These are phyloP conservation scores for Sporothrix luriei DNA, from an alignment of 2,329 filamentous ascomycete genomes.

Conservation along the genomic window DNA sequence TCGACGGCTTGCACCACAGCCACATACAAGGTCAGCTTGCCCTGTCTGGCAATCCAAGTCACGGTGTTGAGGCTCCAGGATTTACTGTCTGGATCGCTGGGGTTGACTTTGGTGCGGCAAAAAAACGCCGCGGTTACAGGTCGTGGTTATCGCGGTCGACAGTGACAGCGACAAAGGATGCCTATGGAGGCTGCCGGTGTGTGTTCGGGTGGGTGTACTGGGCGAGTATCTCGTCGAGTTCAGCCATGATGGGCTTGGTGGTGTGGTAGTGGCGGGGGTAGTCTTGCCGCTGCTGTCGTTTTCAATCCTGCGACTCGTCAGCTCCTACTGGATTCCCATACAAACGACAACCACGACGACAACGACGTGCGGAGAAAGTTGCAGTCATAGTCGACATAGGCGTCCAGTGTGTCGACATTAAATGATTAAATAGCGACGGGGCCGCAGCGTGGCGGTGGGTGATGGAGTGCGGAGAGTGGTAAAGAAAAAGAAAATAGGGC, in stretches of 20 bases:
- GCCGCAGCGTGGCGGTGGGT: background rate
- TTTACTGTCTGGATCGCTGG: background rate
- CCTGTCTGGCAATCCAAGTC: conserved; percentile 27
- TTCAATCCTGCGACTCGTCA: background rate
- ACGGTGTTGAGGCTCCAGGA: background rate
- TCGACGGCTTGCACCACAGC: conserved; percentile 15
- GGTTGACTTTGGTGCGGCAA: conserved; percentile 5
- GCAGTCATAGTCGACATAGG: background rate
- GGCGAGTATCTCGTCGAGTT: conserved; percentile 17
- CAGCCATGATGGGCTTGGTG: background rate
- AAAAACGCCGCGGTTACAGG: conserved; percentile 4
- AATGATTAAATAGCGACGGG: background rate
- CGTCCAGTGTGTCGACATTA: background rate
- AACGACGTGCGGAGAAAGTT: background rate
- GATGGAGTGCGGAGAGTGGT: background rate
- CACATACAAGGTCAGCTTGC: conserved; percentile 25
- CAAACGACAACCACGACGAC: background rate
- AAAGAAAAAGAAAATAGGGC: too few relatives aligned
- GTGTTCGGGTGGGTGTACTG: conserved; percentile 16
- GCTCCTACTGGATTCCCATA: background rate
- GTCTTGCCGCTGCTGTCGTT: background rate
- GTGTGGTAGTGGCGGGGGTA: background rate
- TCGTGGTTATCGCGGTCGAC: conserved; percentile 1
- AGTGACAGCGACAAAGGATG: conserved; percentile 15
- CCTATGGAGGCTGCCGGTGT: conserved; percentile 6